Percentiles rank a stretch among this genome's conserved stretches.
These are phyloP conservation scores for Parathielavia hyrcaniae DNA, from an alignment of 495 filamentous ascomycete species.

Conservation along the genomic window DNA sequence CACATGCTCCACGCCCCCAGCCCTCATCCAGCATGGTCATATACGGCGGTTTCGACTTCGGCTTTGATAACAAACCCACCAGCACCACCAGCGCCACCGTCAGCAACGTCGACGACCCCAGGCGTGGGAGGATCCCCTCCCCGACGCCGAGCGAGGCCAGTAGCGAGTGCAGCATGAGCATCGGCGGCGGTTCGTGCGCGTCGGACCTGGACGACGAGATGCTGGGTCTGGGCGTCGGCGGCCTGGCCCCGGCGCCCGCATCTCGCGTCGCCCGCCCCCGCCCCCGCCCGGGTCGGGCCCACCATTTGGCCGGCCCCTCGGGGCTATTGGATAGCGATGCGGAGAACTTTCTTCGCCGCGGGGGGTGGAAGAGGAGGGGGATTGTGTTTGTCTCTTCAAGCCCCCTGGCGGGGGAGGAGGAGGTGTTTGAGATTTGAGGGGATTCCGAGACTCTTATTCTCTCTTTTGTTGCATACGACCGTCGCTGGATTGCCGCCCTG, in stretches of 20 bases:
- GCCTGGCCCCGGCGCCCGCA: constrained; percentile 8
- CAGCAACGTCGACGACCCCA: not conserved
- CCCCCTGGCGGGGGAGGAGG: constrained; percentile 25
- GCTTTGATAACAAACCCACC: constrained; percentile 21
- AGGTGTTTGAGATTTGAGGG: constrained; percentile 27
- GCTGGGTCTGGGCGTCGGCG: not conserved
- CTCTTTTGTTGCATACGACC: no score
- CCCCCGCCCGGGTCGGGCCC: not conserved
- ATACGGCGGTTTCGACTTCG: constrained; percentile 37
- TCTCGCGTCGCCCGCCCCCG: constrained; percentile 11
- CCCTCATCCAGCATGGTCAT: constrained; percentile 24
- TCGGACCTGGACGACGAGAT: not conserved
- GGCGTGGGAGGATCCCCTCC: constrained; percentile 6
- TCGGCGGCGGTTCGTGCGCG: not conserved
- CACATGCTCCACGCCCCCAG: constrained; percentile 7
- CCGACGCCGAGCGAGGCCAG: constrained; percentile 16
- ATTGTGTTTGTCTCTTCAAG: constrained; percentile 41
- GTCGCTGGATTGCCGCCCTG: no score
- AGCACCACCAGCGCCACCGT: not conserved
- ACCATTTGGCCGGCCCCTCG: constrained; percentile 4
- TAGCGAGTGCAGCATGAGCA: constrained; percentile 13
- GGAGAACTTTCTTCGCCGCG: constrained; percentile 40
- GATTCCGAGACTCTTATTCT: no score
- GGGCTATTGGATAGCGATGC: constrained; percentile 22
- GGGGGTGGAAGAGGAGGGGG: constrained; percentile 46